A percentile compares a stretch with the other conserved stretches of the same genome.
These are phyloP conservation scores for Verticillium isaacii DNA, from an alignment of 2,329 filamentous ascomycete species.

Conservation along the genomic window DNA sequence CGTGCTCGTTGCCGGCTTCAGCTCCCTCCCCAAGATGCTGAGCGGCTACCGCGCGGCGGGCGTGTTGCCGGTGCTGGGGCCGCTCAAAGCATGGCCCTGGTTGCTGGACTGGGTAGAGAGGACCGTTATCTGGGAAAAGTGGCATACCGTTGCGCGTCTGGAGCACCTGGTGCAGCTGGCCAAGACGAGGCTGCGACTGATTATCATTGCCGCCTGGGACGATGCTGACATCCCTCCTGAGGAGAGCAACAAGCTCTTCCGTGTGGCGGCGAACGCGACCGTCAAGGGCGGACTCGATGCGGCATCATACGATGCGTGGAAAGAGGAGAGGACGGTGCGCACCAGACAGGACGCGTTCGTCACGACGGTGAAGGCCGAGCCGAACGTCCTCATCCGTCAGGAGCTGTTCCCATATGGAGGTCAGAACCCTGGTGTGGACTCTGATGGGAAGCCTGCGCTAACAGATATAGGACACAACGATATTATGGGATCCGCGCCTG, in stretches of 20 bases:
- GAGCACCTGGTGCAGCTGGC: slow-evolving; percentile 48
- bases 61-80: slow-evolving; percentile 71
- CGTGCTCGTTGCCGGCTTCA: slow-evolving; percentile 76
- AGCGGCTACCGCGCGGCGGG: slow-evolving; percentile 76
- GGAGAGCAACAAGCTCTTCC: slow-evolving; percentile 62
- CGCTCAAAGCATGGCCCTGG: slow-evolving; percentile 62
- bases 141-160: slow-evolving; percentile 69
- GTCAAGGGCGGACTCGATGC: slow-evolving; percentile 28
- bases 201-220: slow-evolving; percentile 73
- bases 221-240: slow-evolving; percentile 78
- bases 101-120: slow-evolving; percentile 55
- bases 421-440: slow-evolving; percentile 24
- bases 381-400: slow-evolving; percentile 45
- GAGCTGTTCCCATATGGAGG: slow-evolving; percentile 52
- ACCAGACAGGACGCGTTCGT: slow-evolving; percentile 44
- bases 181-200: slow-evolving; percentile 55
- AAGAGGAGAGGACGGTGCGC: slow-evolving; percentile 37
- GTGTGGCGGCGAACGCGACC: slow-evolving; percentile 50
- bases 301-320: slow-evolving; percentile 35
- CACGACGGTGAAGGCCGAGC: slow-evolving; percentile 36
- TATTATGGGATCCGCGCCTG: slow-evolving; percentile 60
- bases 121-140: slow-evolving; percentile 68
- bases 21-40: slow-evolving; percentile 66
- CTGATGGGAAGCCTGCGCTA: slow-evolving; percentile 1
- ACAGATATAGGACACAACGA: slow-evolving; percentile 59